Evolutionary conservation across 2,329 filamentous ascomycete genomes (phyloP).

Genomic region (Nemania bipapillata): DNA sequence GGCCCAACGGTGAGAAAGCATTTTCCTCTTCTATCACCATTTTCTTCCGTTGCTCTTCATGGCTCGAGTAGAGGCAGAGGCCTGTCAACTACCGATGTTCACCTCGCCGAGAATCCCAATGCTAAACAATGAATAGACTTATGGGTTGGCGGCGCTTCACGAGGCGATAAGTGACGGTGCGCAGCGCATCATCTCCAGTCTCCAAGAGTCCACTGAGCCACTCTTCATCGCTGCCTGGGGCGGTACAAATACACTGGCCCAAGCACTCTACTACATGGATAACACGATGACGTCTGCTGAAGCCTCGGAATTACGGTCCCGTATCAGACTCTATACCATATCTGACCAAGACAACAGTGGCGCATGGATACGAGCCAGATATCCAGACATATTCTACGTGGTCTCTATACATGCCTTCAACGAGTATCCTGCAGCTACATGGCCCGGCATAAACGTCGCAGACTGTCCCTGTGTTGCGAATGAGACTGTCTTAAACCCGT

Average conservation of each 20-base stretch:
- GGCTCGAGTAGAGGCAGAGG: too few relatives aligned
- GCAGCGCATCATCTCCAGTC: too few relatives aligned
- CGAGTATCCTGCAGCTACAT: constrained; percentile 64
- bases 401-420: constrained; percentile 66
- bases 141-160: too few relatives aligned
- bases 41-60: too few relatives aligned
- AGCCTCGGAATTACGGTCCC: constrained; percentile 51
- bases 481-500: constrained; percentile 56
- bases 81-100: too few relatives aligned
- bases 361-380: constrained; percentile 65
- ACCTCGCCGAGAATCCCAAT: too few relatives aligned
- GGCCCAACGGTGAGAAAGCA: too few relatives aligned
- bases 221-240: too few relatives aligned
- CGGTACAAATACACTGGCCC: constrained; percentile 61
- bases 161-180: too few relatives aligned
- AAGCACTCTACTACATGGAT: constrained; percentile 58
- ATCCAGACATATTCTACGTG: constrained; percentile 67
- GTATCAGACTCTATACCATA: constrained; percentile 65
- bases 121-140: too few relatives aligned
- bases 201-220: too few relatives aligned
- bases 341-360: constrained; percentile 70
- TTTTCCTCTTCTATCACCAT: too few relatives aligned
- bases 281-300: constrained; percentile 48
- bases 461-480: neutral
- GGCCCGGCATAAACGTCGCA: constrained; percentile 62